Conservation (phyloP, 495 filamentous ascomycete genomes). For the Trichocladium antarcticum region DNA sequence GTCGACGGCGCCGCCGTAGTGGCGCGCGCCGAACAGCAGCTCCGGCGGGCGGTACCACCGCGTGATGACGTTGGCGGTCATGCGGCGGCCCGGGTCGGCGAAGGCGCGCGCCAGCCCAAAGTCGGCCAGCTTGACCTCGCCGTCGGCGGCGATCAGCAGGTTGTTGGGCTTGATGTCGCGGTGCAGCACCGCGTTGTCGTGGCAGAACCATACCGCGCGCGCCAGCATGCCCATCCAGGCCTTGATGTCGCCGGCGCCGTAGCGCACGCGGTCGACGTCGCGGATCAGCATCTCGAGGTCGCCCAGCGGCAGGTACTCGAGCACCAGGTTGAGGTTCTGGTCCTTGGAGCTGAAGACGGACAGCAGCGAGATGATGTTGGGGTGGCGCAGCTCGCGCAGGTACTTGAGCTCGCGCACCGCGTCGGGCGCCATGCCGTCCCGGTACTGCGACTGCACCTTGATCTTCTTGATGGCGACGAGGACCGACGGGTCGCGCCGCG, state of each 20-base stretch:
- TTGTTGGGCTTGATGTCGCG: constrained; percentile 99
- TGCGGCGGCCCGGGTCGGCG: constrained; percentile 72
- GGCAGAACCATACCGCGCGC: constrained; percentile 93
- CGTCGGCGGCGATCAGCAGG: constrained; percentile 82
- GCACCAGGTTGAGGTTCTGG: constrained; percentile 80
- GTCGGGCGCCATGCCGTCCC: constrained; percentile 82
- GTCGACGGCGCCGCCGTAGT: constrained; percentile 86
- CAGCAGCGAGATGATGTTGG: constrained; percentile 85
- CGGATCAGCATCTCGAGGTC: constrained; percentile 91
- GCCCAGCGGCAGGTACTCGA: constrained; percentile 83
- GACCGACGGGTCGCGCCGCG: constrained; percentile 51
- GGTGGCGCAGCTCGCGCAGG: constrained; percentile 88
- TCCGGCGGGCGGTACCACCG: constrained; percentile 95
- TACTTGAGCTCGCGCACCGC: constrained; percentile 91
- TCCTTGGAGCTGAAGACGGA: constrained; percentile 89
- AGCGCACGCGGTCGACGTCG: constrained; percentile 57
- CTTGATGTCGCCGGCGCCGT: constrained; percentile 73
- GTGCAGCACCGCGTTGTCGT: constrained; percentile 87
- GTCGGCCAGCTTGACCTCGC: constrained; percentile 91
- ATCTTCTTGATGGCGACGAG: constrained; percentile 97
- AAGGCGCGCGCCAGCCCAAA: constrained; percentile 88
- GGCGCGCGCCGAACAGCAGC: constrained; percentile 75
- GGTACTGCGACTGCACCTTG: constrained; percentile 74
- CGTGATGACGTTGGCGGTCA: constrained; percentile 94
- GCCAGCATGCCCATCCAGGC: constrained; percentile 96